Evolutionary conservation across 2,329 filamentous ascomycete genomes (phyloP), one percentile per base, ranked within the genome.

Genomic region (Xylaria sp.): DNA sequence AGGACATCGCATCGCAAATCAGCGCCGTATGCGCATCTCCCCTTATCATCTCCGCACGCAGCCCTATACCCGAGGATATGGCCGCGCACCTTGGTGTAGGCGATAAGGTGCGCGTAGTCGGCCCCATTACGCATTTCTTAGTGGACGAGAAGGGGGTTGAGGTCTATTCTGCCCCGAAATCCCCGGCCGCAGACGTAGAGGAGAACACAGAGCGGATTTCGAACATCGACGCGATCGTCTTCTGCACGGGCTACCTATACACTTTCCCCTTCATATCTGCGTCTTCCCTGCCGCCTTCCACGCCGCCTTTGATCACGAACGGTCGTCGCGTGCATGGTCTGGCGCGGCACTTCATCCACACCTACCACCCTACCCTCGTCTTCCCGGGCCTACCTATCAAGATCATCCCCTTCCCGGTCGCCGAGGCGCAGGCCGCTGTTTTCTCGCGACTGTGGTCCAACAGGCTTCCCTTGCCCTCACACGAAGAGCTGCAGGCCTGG

Each of bases 191-290:
- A n/a, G 43, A 23, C 17, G 21, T 5, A 13, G 54, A 31, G 11
- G n/a, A 53, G 23, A 76, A 3, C 70, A 84, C 23, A 47, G 84
- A 91, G 68, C 89, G 88, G 9, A 90, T 92, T 71, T 77, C 78
- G 3, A 79, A 87, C 33, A 76, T 98, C 58, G 93, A 97, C 70
- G 84, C 86, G 1, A 79, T 97, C 5, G 74, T 98, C 27, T 97
- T 94, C 75, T 93, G 91, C 74, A 97, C 94, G 0, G 94, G 94
- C 0, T 98, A 96, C 71, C 85, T 96, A 58, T 97, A 91, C 76
- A 88, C 89, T 4, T 90, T 90, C 60, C 92, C 93, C 0, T 97
- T 97, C 71, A 73, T 89, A 4, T 73, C 74, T 11, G 72, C 76
- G 2, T 67, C 85, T 4, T 67, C 65, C 2, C 21, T 60, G 13